Evolutionary conservation across 192 early-diverging fungal genomes (phyloP), one percentile per base, ranked within the genome.

Genomic region (Powellomyces hirtus): DNA sequence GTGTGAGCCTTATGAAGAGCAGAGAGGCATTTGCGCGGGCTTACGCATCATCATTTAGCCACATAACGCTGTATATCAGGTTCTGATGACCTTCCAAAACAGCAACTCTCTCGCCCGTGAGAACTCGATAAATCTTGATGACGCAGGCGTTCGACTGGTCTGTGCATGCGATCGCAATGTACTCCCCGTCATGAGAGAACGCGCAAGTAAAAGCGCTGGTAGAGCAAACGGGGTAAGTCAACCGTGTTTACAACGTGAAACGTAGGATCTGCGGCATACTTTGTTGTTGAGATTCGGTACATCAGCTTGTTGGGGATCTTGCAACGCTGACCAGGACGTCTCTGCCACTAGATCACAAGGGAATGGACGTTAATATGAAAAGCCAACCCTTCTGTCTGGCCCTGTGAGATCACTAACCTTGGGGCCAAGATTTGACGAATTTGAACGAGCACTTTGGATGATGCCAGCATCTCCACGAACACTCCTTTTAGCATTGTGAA

Each of bases 231-330:
- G 40, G 40, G 18, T 18, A 8, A 18, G 40, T 13, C 8, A 42
- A 8, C 10, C 40, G 40, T 42, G 18, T 42, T 42, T 42, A 42
- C 8, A 42, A 42, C 18, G 10, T 13, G 18, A 42, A 18, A 65
- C 26, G 18, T 13, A 42, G 18, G 6, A 71, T 60, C 62, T 35
- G 10, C 36, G 24, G 36, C 53, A 29, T 56, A 56, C 53, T 56
- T 34, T 27, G 31, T 27, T 2, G 53, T 44, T 26, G 78, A 62
- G 40, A 81, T 71, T 14, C 58, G 55, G 62, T 66, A 81, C 40
- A 62, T 13, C 22, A 79, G 56, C 40, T 71, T 76, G 60, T 79
- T 84, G n/a, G 82, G 82, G 34, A 84, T 35, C 51, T 70, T 72
- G 64, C 77, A 81, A 4, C 35, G 16, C 57, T 82, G 70, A 22